Evolutionary conservation across 441 rosid species (phyloP), one percentile per base, ranked within the genome.

Genomic region (Syzygium malaccense): DNA sequence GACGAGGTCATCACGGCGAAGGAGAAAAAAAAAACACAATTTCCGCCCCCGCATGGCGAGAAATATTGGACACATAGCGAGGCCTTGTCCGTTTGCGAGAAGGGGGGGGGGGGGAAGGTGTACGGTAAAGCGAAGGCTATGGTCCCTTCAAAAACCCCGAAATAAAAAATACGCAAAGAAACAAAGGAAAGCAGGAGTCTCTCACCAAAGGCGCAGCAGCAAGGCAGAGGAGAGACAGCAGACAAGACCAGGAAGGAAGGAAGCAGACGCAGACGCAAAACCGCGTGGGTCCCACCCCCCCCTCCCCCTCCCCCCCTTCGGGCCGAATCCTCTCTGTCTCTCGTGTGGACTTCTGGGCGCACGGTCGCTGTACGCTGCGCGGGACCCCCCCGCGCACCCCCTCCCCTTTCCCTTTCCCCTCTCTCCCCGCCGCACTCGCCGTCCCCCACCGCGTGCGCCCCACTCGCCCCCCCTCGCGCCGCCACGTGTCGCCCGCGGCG

Each of bases 341-440:
- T 41, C 83, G 83, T 75, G 23, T 41, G 83, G 83, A 75, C 83
- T 75, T 75, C 83, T 41, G 53, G 45, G 80, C 83, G 83, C 83
- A 75, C 83, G 83, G 83, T 75, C 83, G 83, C 83, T 41, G 83
- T 75, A 71, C 51, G n/a, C 28, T 0, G 12, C 75, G 18, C 23
- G 83, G 83, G 83, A 23, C 83, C 83, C 83, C 28, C 83, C 83
- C 83, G 17, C 51, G 7, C 15, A 4, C 83, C 51, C 41, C 23
- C 28, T 10, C 49, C 23, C 20, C 37, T n/a, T n/a, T n/a, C 49
- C 49, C 4, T 17, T 11, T 6, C 0, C 51, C 8, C 20, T 2
- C 2, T 5, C 51, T 41, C 18, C 51, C 83, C 0, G 14, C 51
- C 4, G n/a, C 83, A 75, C 83, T 11, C 83, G 51, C 83, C 7